Base-by-base conservation (phyloP, 2,329 filamentous ascomycete genomes). In the Stemphylium lycopersici region DNA sequence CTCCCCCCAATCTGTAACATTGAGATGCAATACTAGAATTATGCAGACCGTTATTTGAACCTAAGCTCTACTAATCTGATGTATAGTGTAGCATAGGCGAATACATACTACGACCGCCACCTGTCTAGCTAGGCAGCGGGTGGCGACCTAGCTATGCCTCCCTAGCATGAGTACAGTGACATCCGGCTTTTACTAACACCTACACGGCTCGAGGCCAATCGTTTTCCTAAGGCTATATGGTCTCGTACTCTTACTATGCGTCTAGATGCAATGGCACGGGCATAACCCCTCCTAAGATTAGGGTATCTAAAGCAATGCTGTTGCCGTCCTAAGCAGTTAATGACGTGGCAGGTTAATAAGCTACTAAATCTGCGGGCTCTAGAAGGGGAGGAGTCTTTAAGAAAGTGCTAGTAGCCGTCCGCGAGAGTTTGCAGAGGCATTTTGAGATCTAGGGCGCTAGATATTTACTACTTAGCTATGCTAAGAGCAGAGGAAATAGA, bases 41-140 rank as follows among this genome's bases (percentile, higher is more conserved):
- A 62, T 62, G 20, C 45, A 60, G 56, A 52, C 37, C 41, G 43
- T 59, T 37, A 58, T 53, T 24, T 36, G 20, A 48, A 55, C 42
- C 36, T 8, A 54, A 36, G 56, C 39, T 52, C 52, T 11, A 52
- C 42, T 29, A 56, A 56, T 49, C 34, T 34, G 37, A 41, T 15
- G 20, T 18, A 45, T 32, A 16, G 33, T 42, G 39, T 42, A 59
- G 18, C 22, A 31, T 59, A 16, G 51, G 48, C 38, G 33, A 58
- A 37, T 55, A 56, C 13, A 46, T 56, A 8, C 44, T 20, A 18
- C 31, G 34, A 55, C 34, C 31, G 24, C 44, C 33, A 48, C 31
- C 44, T 49, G 20, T 16, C 39, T 48, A 32, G 31, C 47, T 54
- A 20, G 52, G 29, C 42, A 38, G 53, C 31, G 33, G 45, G 33